Conservation (phyloP, 2,329 filamentous ascomycete genomes). For the Epichloe hybrida region DNA sequence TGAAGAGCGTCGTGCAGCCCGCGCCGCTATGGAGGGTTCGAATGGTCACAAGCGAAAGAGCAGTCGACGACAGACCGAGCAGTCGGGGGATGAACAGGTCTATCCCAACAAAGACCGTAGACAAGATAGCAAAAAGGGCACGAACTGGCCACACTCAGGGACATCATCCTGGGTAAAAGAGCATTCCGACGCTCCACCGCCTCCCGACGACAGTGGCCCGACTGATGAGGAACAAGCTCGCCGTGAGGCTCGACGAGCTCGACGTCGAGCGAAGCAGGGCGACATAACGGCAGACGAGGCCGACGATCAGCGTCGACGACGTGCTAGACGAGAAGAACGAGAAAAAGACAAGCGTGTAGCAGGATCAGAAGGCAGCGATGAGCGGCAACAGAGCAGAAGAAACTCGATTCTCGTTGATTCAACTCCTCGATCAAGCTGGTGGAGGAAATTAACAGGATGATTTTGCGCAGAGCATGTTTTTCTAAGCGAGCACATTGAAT, state of each 20-base stretch:
- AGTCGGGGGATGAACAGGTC: constrained; percentile 29
- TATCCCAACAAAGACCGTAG: constrained; percentile 26
- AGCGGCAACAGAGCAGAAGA: constrained; percentile 28
- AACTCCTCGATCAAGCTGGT: constrained; percentile 43
- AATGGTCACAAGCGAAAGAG: constrained; percentile 18
- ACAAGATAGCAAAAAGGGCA: constrained; percentile 21
- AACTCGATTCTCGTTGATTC: constrained; percentile 29
- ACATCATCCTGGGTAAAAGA: constrained; percentile 56
- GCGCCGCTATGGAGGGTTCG: constrained; percentile 27
- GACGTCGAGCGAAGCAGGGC: constrained; percentile 29
- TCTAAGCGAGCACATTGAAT: background rate
- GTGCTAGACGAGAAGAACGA: constrained; percentile 30
- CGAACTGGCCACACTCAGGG: constrained; percentile 48
- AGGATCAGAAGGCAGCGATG: constrained; percentile 30
- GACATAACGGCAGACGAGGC: constrained; percentile 28
- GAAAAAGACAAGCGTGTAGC: constrained; percentile 18
- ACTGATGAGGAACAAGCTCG: constrained; percentile 35
- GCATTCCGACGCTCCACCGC: constrained; percentile 46
- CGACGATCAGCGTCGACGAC: constrained; percentile 29
- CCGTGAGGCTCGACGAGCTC: constrained; percentile 33
- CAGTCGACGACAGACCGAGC: constrained; percentile 28
- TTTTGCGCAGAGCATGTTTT: background rate
- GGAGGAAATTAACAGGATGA: constrained; percentile 40
- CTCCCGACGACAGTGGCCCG: constrained; percentile 29
- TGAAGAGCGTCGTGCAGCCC: constrained; percentile 35